Evolutionary conservation across 1,139 yeast species (phyloP), one percentile per base, ranked within the genome.

Genomic region (Kurtzmaniella quercitrusa): DNA sequence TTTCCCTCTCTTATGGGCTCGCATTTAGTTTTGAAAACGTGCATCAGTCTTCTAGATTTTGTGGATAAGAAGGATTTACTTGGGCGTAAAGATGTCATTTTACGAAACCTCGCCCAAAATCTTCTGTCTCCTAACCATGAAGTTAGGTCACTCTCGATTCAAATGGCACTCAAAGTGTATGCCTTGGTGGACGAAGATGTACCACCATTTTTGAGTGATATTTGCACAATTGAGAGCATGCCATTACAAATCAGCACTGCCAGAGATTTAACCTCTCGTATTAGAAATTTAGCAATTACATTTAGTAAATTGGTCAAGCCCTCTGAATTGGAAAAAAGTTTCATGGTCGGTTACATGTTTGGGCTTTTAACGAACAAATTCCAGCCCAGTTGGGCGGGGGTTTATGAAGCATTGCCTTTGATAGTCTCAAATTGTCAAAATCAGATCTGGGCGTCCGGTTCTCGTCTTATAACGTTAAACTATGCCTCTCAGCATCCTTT

Each of bases 371-470:
- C 90, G 1, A 82, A 82, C 40, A 78, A 79, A 48, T 90, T 93
- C 55, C 86, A 89, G 48, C 98, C 98, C 1, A 73, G 85, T 25
- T 89, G 96, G 95, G 77, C 79, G 17, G 87, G 86, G 4, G 84
- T 86, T 2, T 68, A 73, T 45, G 93, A 84, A 48, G 73, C 77
- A 6, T 56, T 87, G 9, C 79, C 83, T 0, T 39, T 46, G n/a
- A 61, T 84, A 9, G 62, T 69, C 11, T 68, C 63, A 11, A 72
- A 71, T 42, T 67, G 76, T 43, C 70, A 74, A 5, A 62, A 62
- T 0, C 48, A 68, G 6, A 70, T 87, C 1, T 91, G 96, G 95
- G 58, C 69, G 0, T 56, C 78, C 18, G 63, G 81, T 0, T 60
- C 60, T 41, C 58, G 60, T 5, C 75, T 85, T 53, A 56, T 75